A percentile compares a stretch with the other conserved stretches of the same genome.
Conservation (phyloP, 2,329 filamentous ascomycete species). For the Escovopsis sp. region DNA sequence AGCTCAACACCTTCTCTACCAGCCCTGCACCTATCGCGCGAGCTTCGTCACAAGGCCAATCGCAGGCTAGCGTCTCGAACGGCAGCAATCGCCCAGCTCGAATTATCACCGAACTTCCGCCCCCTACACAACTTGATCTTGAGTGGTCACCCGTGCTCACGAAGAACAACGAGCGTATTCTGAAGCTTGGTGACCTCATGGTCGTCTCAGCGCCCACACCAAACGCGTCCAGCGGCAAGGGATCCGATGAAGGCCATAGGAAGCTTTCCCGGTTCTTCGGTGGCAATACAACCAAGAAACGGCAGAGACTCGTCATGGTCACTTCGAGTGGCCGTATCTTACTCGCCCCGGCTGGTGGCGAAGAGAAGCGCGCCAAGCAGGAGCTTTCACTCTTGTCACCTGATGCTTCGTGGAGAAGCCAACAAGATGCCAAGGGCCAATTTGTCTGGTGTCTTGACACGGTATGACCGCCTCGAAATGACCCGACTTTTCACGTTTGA, state of each 20-base stretch:
- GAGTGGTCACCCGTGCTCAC: constrained; percentile 97
- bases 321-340: constrained; percentile 84
- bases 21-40: constrained; percentile 12
- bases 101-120: constrained; percentile 86
- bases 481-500: too few relatives aligned
- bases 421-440: constrained; percentile 74
- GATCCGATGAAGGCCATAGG: constrained; percentile 59
- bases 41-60: constrained; percentile 18
- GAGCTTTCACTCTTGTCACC: constrained; percentile 71
- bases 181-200: constrained; percentile 83
- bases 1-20: constrained; percentile 43
- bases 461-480: constrained; percentile 51
- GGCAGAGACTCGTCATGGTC: constrained; percentile 85
- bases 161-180: constrained; percentile 77
- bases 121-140: constrained; percentile 92
- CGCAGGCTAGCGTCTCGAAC: constrained; percentile 24
- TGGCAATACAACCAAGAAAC: constrained; percentile 78
- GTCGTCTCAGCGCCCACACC: constrained; percentile 67
- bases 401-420: constrained; percentile 65
- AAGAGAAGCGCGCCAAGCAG: constrained; percentile 88
- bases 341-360: constrained; percentile 77
- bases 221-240: constrained; percentile 57
- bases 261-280: constrained; percentile 92
- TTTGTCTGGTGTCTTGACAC: constrained; percentile 85
- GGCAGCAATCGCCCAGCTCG: constrained; percentile 49